phyloP scores from a whole-genome alignment of 2,329 filamentous ascomycete genomes.

The Simplicillium sp. region DNA sequence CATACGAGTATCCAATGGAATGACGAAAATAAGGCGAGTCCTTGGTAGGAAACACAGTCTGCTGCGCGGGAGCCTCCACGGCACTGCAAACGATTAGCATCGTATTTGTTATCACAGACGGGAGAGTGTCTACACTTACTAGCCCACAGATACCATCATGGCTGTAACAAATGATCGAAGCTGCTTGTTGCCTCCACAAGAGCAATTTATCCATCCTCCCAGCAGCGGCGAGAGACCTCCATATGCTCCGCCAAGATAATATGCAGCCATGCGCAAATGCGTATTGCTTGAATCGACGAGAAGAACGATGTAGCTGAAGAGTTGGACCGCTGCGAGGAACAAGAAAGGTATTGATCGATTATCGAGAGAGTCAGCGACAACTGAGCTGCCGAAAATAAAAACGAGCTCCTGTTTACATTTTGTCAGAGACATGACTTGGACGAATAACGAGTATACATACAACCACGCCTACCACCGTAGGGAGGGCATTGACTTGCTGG shows the following conservation, averaged over 20 bases:
- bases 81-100: conserved; percentile 1
- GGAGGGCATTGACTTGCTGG: conserved; percentile 3
- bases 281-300: neutral
- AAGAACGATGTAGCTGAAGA: conserved; percentile 6
- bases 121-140: conserved; percentile 7
- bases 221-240: conserved; percentile 5
- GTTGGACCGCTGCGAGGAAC: conserved; percentile 1
- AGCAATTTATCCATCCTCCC: conserved; percentile 6
- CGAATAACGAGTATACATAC: neutral
- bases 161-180: conserved; percentile 4
- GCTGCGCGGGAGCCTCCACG: conserved; percentile 6
- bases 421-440: too few species aligned
- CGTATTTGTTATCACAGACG: neutral
- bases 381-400: conserved; percentile 5
- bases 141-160: conserved; percentile 8
- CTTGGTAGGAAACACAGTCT: conserved; percentile 3
- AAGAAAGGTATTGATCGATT: conserved; percentile 4
- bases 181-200: conserved; percentile 7
- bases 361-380: conserved; percentile 5
- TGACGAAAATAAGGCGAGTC: conserved; percentile 4
- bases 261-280: conserved; percentile 4
- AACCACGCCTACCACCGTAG: conserved; percentile 1
- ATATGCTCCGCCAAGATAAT: conserved; percentile 5
- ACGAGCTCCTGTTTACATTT: conserved; percentile 1
- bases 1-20: conserved; percentile 4